phyloP scores from a whole-genome alignment of 2,329 filamentous ascomycete genomes.

The Aspergillus versicolor region DNA sequence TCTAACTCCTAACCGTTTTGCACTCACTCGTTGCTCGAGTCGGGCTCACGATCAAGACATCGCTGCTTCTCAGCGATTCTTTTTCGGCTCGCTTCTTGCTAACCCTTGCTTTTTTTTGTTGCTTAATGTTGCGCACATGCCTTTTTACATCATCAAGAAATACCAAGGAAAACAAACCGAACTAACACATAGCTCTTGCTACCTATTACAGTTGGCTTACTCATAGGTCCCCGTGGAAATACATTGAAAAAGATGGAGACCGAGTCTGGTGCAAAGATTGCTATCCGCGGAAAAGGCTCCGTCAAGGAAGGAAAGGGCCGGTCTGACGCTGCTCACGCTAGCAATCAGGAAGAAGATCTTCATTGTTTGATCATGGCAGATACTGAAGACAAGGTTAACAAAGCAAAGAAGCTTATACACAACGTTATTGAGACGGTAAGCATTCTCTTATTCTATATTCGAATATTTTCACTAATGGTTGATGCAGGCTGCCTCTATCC shows the following conservation, averaged over 20 bases:
- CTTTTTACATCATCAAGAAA: conserved; percentile 20
- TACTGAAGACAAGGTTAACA: conserved; percentile 98
- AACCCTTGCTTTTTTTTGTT: conserved; percentile 28
- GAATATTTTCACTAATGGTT: conserved; percentile 28
- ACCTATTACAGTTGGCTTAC: conserved; percentile 93
- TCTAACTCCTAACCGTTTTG: conserved; percentile 72
- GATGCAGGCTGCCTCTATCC: conserved; percentile 87
- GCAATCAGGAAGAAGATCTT: conserved; percentile 99
- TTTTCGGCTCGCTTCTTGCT: conserved; percentile 43
- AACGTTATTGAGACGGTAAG: conserved; percentile 97
- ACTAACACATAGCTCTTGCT: conserved; percentile 83
- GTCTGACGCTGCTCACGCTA: conserved; percentile 97
- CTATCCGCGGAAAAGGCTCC: conserved; percentile 98
- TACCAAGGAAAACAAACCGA: conserved; percentile 39
- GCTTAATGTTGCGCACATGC: conserved; percentile 34
- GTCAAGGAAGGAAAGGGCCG: conserved; percentile 99
- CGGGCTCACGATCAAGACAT: conserved; percentile 37
- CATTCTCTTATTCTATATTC: neutral
- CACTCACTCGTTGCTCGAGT: conserved; percentile 44
- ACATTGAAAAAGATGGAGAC: conserved; percentile 99
- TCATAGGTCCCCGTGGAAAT: conserved; percentile 99
- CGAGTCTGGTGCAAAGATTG: conserved; percentile 97
- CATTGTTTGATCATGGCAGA: conserved; percentile 99
- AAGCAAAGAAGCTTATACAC: conserved; percentile 96
- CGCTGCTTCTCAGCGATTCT: conserved; percentile 29